Conservation (phyloP, 2,329 filamentous ascomycete genomes). For the Gaeumannomyces sp. region DNA sequence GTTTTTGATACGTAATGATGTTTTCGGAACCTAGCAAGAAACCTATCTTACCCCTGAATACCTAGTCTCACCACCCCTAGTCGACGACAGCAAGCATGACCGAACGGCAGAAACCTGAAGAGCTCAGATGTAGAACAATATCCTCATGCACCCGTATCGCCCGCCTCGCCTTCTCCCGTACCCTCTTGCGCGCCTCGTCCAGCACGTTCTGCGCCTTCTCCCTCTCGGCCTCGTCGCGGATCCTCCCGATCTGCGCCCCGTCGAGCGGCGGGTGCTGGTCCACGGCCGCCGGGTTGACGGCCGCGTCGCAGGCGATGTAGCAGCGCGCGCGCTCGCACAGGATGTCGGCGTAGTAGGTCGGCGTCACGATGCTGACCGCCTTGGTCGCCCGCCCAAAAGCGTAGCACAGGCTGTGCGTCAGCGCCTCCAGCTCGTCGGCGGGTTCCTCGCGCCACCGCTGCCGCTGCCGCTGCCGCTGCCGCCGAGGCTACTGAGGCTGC, state of each 20-base stretch:
- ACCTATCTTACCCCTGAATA: no score
- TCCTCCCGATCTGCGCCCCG: slow-evolving; percentile 1
- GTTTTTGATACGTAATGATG: no score
- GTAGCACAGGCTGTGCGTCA: slow-evolving; percentile 77
- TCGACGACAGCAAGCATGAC: no score
- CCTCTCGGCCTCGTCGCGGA: not conserved
- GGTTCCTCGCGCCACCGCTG: no score
- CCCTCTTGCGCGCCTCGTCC: not conserved
- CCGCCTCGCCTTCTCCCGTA: not conserved
- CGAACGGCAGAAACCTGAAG: no score
- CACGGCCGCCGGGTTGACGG: slow-evolving; percentile 20
- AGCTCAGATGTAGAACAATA: slow-evolving; percentile 15
- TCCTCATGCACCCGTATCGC: slow-evolving; percentile 6
- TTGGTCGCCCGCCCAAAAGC: slow-evolving; percentile 79
- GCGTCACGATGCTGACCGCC: slow-evolving; percentile 78
- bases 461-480: not conserved
- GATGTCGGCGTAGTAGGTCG: slow-evolving; percentile 86
- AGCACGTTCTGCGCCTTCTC: not conserved
- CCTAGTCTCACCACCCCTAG: no score
- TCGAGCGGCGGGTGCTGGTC: slow-evolving; percentile 17
- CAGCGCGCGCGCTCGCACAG: slow-evolving; percentile 70
- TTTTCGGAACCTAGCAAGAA: no score
- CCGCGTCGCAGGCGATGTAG: slow-evolving; percentile 63
- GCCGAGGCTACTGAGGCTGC: not conserved
- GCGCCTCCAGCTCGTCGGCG: slow-evolving; percentile 60